Evolutionary conservation across 2,329 filamentous ascomycete genomes (phyloP).

Genomic region (Akanthomyces muscarius): DNA sequence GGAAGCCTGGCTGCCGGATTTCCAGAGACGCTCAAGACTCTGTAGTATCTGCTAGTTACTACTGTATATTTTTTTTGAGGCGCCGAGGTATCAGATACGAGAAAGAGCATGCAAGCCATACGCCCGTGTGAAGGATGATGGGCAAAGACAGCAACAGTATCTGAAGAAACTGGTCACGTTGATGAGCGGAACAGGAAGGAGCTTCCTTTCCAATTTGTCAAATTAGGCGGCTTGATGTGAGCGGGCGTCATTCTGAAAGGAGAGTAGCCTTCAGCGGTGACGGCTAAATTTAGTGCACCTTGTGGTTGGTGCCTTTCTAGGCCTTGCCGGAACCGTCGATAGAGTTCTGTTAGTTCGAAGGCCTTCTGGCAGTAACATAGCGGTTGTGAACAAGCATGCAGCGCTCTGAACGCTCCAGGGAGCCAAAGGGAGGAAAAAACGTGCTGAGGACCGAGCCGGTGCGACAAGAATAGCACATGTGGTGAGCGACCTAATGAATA

Average conservation of each 20-base stretch:
- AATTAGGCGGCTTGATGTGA: background rate
- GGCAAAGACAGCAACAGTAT: background rate
- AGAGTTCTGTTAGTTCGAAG: slow-evolving; percentile 7
- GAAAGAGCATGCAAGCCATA: background rate
- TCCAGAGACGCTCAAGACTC: too few relatives aligned
- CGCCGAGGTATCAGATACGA: background rate
- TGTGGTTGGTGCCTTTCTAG: background rate
- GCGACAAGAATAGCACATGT: background rate
- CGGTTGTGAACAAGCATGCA: background rate
- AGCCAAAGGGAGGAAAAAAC: background rate
- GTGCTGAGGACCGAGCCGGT: slow-evolving; percentile 11
- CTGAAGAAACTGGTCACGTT: background rate
- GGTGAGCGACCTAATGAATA: background rate
- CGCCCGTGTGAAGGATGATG: background rate
- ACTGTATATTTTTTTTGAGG: too few relatives aligned
- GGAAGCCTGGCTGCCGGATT: too few relatives aligned
- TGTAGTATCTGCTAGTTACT: too few relatives aligned
- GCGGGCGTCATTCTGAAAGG: too few relatives aligned
- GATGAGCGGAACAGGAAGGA: background rate
- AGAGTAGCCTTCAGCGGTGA: too few relatives aligned
- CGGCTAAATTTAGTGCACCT: slow-evolving; percentile 5
- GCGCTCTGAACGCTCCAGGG: background rate
- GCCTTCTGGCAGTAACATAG: background rate
- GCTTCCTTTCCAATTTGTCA: background rate
- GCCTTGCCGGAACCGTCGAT: background rate